phyloP scores from a whole-genome alignment of 306 rosid genomes.

The Fagus crenata region DNA sequence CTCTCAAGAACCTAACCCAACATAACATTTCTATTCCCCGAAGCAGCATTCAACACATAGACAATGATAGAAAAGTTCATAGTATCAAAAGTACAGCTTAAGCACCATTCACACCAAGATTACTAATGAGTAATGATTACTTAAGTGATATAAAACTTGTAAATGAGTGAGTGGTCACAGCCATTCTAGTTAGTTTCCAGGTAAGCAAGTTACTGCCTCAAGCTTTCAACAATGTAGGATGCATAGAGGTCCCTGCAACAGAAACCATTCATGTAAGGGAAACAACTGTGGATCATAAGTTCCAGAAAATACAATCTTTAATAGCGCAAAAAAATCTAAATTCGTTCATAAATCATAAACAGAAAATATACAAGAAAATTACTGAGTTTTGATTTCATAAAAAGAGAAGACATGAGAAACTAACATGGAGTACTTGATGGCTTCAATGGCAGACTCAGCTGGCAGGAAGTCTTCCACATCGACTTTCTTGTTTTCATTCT shows the following conservation, averaged over 20 bases:
- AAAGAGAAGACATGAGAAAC: constrained; percentile 26
- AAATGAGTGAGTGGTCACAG: constrained; percentile 1
- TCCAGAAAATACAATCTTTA: constrained; percentile 4
- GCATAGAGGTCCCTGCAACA: constrained; percentile 88
- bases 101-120: neutral
- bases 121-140: neutral
- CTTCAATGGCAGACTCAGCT: constrained; percentile 69
- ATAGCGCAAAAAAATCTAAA: constrained; percentile 5
- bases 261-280: constrained; percentile 16
- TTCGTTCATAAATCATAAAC: neutral
- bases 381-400: neutral
- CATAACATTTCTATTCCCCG: neutral
- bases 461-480: constrained; percentile 96
- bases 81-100: neutral
- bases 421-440: constrained; percentile 89
- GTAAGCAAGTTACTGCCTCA: constrained; percentile 64
- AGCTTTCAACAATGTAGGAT: constrained; percentile 86
- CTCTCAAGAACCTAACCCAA: neutral
- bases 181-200: constrained; percentile 25
- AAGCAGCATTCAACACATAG: neutral
- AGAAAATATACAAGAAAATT: neutral
- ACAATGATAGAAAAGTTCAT: neutral
- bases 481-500: constrained; percentile 93
- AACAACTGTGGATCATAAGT: neutral
- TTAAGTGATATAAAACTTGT: neutral